Evolutionary conservation across 2,329 filamentous ascomycete genomes (phyloP), one percentile per base, ranked within the genome.

Genomic region (Fusarium armeniacum): DNA sequence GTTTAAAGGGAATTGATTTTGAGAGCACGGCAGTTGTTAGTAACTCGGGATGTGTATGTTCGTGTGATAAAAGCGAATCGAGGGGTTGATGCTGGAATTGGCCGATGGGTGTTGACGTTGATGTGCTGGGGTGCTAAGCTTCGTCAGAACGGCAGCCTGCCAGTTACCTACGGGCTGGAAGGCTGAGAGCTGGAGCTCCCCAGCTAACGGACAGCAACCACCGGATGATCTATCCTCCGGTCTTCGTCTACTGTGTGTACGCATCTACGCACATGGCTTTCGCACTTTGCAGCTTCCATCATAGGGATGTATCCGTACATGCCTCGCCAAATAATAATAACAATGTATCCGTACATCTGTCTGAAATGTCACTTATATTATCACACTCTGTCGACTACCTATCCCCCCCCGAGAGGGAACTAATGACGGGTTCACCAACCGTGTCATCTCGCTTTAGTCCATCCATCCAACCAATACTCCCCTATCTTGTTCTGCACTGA

Each of bases 91-190:
- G 67, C 65, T 62, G 58, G 49, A 64, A 66, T 69, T 68, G 53
- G 49, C 59, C 47, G 68, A 64, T 62, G 64, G 57, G 60, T 60
- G 60, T 74, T 66, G 70, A 72, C 69, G 71, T 73, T 70, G 59
- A 70, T 68, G 69, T 54, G 55, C 58, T 62, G 69, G 71, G 70
- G 61, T 67, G 38, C 71, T 74, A 73, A 79, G 79, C 79, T 80
- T 80, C 79, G 79, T 81, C 79, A 81, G 77, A 76, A 71, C 76
- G 73, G 79, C 71, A 80, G 79, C 79, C 78, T 80, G 67, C 73
- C 76, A 67, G 41, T 68, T 55, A 74, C 70, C 70, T 72, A 41
- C 50, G 61, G 59, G 73, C 71, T 65, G 74, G 63, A 75, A 73
- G 71, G 74, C 73, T 74, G 70, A 72, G 65, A 76, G 75, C 76